Conservation (phyloP, 202 grass and related monocot species). For the Musa balbisiana region DNA sequence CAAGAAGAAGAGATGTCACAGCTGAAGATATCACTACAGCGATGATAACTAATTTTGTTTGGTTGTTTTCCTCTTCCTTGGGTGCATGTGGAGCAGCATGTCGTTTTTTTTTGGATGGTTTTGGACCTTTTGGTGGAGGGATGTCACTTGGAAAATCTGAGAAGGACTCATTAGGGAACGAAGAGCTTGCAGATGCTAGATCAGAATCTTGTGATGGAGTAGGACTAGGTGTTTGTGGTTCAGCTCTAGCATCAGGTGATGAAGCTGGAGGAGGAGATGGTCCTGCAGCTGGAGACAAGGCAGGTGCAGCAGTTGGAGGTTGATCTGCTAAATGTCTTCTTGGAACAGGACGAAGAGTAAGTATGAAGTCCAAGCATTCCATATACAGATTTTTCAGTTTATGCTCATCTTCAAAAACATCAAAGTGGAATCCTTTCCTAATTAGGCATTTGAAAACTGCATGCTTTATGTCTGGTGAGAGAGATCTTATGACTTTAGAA, state of each 20-base stretch:
- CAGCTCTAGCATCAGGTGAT: constrained; percentile 3
- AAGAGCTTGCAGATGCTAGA: constrained; percentile 16
- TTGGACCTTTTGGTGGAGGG: background rate
- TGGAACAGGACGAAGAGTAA: constrained; percentile 10
- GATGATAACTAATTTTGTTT: constrained; percentile 27
- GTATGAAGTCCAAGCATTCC: constrained; percentile 1
- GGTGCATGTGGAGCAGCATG: constrained; percentile 24
- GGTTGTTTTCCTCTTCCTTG: constrained; percentile 23
- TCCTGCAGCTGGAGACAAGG: constrained; percentile 7
- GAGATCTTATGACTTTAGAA: background rate
- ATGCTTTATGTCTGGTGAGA: background rate
- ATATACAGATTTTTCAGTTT: background rate
- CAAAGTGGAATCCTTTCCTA: background rate
- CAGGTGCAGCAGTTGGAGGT: constrained; percentile 9
- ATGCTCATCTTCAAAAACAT: constrained; percentile 1
- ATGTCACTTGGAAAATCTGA: constrained; percentile 21
- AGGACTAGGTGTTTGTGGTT: constrained; percentile 12
- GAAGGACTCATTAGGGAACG: constrained; percentile 1
- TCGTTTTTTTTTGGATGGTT: background rate
- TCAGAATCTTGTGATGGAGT: constrained; percentile 1
- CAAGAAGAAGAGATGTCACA: constrained; percentile 33
- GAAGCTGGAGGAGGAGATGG: background rate
- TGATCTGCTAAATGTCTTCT: constrained; percentile 36
- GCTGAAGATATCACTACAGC: constrained; percentile 29
- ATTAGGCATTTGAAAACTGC: background rate